Evolutionary conservation across 116 monocot species (phyloP), one percentile per base, ranked within the genome.

Genomic region (Cymodocea nodosa): DNA sequence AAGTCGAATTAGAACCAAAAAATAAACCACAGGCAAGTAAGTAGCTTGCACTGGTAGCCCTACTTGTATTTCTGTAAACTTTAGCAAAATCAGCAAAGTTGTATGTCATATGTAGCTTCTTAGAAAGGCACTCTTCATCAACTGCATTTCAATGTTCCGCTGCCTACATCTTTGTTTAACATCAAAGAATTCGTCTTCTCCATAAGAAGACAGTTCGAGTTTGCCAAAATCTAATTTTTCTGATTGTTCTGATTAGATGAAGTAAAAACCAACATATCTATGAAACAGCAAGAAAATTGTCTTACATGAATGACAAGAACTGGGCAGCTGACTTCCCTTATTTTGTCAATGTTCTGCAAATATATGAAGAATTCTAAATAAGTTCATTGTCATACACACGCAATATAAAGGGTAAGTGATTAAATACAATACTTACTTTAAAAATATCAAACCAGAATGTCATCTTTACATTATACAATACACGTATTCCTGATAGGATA

Each of bases 361-460:
- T 12, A 57, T 22, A 57, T 40, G 44, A 44, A 44, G 8, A 44
- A 5, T 57, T 12, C 22, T 57, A 23, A 57, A 57, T 11, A 24
- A 10, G 12, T 22, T 22, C 22, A 7, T 57, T 24, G 24, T 24
- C 57, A 57, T 13, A 57, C 20, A 11, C 19, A 25, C 24, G 4
- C 24, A 25, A 19, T 11, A 23, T 1, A 22, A 57, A 23, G 23
- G 23, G 19, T 7, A 57, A 57, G 22, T 24, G 19, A 17, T 8
- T 37, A 17, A 7, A 18, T 61, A 16, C 17, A 18, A 4, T 15
- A 62, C 77, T 72, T 75, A 90, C 94, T 71, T 94, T 94, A 68
- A 85, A 95, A 49, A 95, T 90, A 70, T 95, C 94, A 78, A 95
- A 95, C 83, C 90, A 90, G 64, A 87, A 86, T 51, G 90, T 90